Percentiles rank a stretch among this genome's conserved stretches.
Conservation (phyloP, 169 alveolate species). For the Perkinsus olseni region DNA sequence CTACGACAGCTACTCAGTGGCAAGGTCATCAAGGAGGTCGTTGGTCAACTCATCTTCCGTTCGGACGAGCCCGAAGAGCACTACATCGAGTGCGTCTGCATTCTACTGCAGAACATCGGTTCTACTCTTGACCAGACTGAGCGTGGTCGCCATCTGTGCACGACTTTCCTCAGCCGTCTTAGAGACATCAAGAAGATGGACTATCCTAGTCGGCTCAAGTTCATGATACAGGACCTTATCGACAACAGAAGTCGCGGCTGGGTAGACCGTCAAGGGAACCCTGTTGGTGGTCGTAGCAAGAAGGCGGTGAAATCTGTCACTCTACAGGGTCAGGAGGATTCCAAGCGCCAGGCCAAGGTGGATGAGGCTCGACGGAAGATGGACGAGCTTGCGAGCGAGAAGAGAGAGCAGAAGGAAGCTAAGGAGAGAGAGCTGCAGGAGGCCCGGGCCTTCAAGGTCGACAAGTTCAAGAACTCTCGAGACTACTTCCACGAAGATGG, state of each 20-base stretch:
- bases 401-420: background rate
- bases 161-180: constrained; percentile 18
- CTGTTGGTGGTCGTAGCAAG: background rate
- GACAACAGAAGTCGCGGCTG: constrained; percentile 2
- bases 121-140: constrained; percentile 13
- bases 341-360: background rate
- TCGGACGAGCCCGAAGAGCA: constrained; percentile 77
- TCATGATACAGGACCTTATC: constrained; percentile 25
- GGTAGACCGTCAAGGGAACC: background rate
- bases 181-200: constrained; percentile 18
- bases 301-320: background rate
- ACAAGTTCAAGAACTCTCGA: background rate
- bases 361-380: background rate
- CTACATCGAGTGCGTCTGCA: constrained; percentile 68
- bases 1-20: constrained; percentile 69
- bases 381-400: background rate
- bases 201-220: constrained; percentile 16
- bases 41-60: constrained; percentile 66
- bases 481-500: background rate
- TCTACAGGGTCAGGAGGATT: background rate
- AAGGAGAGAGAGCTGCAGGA: background rate
- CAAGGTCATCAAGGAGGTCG: constrained; percentile 71
- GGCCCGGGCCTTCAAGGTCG: background rate
- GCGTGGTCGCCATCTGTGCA: constrained; percentile 9
- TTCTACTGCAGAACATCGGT: constrained; percentile 26